A percentile compares a stretch with the other conserved stretches of the same genome.
These are phyloP conservation scores for Penicillium verhagenii DNA, from an alignment of 495 filamentous ascomycete species.

Conservation along the genomic window DNA sequence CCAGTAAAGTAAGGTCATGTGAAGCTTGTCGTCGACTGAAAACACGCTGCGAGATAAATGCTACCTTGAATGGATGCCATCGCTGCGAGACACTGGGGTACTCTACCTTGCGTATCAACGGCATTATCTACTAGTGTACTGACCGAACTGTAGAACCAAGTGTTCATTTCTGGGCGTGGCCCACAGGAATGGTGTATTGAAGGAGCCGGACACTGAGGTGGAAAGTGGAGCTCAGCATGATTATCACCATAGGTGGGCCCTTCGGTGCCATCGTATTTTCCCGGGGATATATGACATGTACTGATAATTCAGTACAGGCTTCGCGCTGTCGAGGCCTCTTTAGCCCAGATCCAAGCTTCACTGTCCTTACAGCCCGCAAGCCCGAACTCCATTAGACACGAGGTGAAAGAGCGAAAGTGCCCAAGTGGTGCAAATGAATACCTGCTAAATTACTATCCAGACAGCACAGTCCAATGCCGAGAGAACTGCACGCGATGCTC, in stretches of 20 bases:
- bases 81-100: constrained; percentile 15
- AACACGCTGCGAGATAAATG: constrained; percentile 14
- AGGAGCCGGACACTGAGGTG: background rate
- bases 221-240: background rate
- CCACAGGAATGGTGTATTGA: background rate
- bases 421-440: background rate
- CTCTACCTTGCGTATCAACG: background rate
- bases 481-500: constrained; percentile 17
- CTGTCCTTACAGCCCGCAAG: background rate
- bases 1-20: constrained; percentile 17
- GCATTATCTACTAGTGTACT: background rate
- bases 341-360: constrained; percentile 9
- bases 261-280: background rate
- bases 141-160: background rate
- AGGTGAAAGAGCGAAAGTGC: background rate
- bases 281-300: background rate
- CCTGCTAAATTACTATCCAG: background rate
- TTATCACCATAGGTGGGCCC: constrained; percentile 5
- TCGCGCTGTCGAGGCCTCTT: constrained; percentile 5
- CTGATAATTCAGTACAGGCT: background rate
- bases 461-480: constrained; percentile 3
- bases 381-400: background rate
- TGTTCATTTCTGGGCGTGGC: constrained; percentile 9
- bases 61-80: constrained; percentile 7
- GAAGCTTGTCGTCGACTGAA: constrained; percentile 19